Percentiles rank a stretch among this genome's conserved stretches.
Conservation (phyloP, 2,329 filamentous ascomycete genomes). For the Talaromyces rugulosus region DNA sequence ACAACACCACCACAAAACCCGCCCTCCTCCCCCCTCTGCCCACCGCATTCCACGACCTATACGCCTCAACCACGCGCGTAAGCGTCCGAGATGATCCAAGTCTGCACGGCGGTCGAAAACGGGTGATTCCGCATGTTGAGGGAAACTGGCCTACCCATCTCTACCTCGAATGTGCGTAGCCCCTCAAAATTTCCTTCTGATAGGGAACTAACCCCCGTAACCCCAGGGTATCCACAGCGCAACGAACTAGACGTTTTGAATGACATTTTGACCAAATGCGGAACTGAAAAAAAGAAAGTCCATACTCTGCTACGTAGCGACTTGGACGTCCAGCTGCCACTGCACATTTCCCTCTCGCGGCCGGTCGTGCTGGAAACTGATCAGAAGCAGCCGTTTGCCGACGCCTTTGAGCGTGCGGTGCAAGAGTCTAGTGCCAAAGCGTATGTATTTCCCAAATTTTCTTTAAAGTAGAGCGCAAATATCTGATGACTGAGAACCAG, state of each 20-base stretch:
- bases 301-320: conserved; percentile 72
- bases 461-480: too few species aligned
- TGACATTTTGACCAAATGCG: conserved; percentile 36
- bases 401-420: conserved; percentile 48
- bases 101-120: conserved; percentile 79
- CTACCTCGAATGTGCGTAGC: conserved; percentile 82
- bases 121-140: conserved; percentile 75
- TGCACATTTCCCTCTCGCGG: conserved; percentile 88
- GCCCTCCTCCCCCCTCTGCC: conserved; percentile 64
- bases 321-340: conserved; percentile 69
- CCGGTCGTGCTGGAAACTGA: conserved; percentile 70
- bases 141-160: conserved; percentile 93
- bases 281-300: conserved; percentile 42
- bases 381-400: conserved; percentile 66
- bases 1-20: neutral
- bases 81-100: conserved; percentile 76
- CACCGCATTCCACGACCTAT: conserved; percentile 78
- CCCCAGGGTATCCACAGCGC: conserved; percentile 37
- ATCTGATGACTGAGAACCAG: conserved; percentile 27
- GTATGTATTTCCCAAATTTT: conserved; percentile 31
- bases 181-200: neutral
- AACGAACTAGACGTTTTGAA: conserved; percentile 30
- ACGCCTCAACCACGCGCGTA: conserved; percentile 73
- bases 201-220: neutral
- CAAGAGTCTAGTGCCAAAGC: conserved; percentile 37